These are phyloP conservation scores for Amaranthus cruentus DNA, from an alignment of 148 eudicot genomes.

Conservation along the genomic window DNA sequence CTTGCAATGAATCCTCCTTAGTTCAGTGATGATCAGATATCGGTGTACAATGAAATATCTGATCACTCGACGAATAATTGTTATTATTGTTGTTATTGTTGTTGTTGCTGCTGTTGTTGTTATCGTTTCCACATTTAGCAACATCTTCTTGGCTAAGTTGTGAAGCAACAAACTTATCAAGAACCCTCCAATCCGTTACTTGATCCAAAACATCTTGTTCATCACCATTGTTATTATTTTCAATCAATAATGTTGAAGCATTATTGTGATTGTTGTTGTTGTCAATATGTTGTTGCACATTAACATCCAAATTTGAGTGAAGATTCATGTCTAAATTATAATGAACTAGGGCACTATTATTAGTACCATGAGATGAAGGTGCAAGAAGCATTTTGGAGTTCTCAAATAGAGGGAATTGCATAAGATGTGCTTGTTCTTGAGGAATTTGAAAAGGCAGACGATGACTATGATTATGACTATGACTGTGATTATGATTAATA, in stretches of 20 bases:
- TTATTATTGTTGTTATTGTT: slow-evolving; percentile 15
- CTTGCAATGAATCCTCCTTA: slow-evolving; percentile 24
- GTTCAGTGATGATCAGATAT: slow-evolving; percentile 11
- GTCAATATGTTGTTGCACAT: slow-evolving; percentile 23
- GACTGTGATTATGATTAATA: neutral
- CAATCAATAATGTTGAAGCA: slow-evolving; percentile 7
- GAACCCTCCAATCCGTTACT: slow-evolving; percentile 69
- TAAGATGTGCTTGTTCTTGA: slow-evolving; percentile 29
- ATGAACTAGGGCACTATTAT: slow-evolving; percentile 16
- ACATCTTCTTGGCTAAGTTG: slow-evolving; percentile 66
- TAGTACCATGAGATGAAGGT: slow-evolving; percentile 9
- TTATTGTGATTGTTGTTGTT: neutral
- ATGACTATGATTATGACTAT: neutral
- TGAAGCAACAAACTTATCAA: slow-evolving; percentile 82
- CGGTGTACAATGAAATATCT: slow-evolving; percentile 3
- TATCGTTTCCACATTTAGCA: neutral
- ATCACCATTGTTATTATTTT: slow-evolving; percentile 5
- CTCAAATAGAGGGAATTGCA: slow-evolving; percentile 23
- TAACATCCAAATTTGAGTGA: slow-evolving; percentile 12
- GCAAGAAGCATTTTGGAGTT: slow-evolving; percentile 17
- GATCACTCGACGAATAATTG: slow-evolving; percentile 11
- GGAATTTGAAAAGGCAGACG: slow-evolving; percentile 35
- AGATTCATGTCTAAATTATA: slow-evolving; percentile 34
- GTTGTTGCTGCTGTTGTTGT: slow-evolving; percentile 6
- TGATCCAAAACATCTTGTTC: slow-evolving; percentile 40